These are phyloP conservation scores for Penicillium angulare DNA, from an alignment of 495 filamentous ascomycete genomes.

Conservation along the genomic window DNA sequence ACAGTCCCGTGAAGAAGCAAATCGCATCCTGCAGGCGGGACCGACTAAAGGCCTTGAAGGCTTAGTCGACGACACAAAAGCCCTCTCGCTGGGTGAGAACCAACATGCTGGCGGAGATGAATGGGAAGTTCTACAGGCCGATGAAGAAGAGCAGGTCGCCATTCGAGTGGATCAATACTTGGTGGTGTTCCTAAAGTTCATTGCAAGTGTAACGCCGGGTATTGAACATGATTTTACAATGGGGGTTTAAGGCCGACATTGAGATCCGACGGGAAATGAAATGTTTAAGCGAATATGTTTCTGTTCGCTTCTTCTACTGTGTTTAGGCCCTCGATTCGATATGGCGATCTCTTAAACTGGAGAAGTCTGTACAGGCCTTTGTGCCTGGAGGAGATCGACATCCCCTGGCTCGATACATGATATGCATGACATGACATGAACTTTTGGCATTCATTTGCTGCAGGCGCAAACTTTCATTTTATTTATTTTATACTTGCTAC, in stretches of 20 bases:
- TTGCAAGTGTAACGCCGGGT: conserved; percentile 92
- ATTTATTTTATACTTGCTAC: conserved; percentile 5
- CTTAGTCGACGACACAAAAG: conserved; percentile 59
- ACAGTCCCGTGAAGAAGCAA: conserved; percentile 44
- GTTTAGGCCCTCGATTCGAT: no score
- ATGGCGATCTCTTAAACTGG: no score
- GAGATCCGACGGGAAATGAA: no score
- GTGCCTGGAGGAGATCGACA: neutral
- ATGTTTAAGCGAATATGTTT: no score
- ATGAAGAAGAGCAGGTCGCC: conserved; percentile 76
- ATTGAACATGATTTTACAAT: conserved; percentile 99
- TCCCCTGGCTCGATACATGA: conserved; percentile 2
- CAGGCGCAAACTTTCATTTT: neutral
- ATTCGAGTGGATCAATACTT: conserved; percentile 97
- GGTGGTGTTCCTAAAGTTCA: conserved; percentile 97
- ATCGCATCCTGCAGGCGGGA: conserved; percentile 36
- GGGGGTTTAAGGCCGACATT: conserved; percentile 88
- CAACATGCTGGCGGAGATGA: conserved; percentile 66
- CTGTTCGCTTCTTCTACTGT: no score
- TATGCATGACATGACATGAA: conserved; percentile 16
- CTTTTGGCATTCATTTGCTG: conserved; percentile 23
- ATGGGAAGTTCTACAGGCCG: conserved; percentile 76
- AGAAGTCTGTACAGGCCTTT: neutral
- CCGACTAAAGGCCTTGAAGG: conserved; percentile 62
- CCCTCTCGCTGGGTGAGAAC: conserved; percentile 40